These are phyloP conservation scores for Chaetomiaceae sp. DNA, from an alignment of 2,329 filamentous ascomycete species.

Conservation along the genomic window DNA sequence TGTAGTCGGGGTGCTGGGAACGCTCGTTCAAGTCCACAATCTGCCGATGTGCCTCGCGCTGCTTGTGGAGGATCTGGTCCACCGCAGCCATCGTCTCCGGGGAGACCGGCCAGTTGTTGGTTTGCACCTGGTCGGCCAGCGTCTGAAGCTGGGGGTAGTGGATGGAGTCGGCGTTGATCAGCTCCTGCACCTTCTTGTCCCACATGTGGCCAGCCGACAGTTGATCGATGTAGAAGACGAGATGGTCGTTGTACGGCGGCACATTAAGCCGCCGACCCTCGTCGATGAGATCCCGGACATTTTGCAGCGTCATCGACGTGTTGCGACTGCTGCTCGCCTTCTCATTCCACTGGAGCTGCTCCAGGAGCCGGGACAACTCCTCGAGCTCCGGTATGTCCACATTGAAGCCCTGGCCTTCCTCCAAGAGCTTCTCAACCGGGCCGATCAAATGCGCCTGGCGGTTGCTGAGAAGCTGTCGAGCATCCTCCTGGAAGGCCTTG, in stretches of 20 bases:
- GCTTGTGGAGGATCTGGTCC: conserved; percentile 90
- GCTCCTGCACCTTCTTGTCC: conserved; percentile 87
- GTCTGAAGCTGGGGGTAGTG: conserved; percentile 95
- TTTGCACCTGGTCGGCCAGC: conserved; percentile 71
- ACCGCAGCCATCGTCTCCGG: conserved; percentile 73
- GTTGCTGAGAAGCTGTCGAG: conserved; percentile 62
- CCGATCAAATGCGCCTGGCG: conserved; percentile 57
- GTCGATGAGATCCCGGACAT: conserved; percentile 72
- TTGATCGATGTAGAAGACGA: conserved; percentile 70
- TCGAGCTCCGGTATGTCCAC: conserved; percentile 42
- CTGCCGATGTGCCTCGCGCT: conserved; percentile 85
- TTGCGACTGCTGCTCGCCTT: conserved; percentile 60
- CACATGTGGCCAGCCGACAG: conserved; percentile 72
- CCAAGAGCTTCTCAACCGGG: conserved; percentile 84
- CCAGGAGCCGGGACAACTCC: conserved; percentile 68
- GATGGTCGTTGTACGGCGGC: conserved; percentile 70
- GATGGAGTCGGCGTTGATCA: conserved; percentile 85
- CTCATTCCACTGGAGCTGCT: conserved; percentile 84
- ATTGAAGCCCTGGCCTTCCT: conserved; percentile 64
- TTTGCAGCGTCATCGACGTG: conserved; percentile 64
- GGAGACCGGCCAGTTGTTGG: conserved; percentile 68
- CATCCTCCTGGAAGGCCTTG: conserved; percentile 74
- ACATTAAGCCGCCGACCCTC: conserved; percentile 74
- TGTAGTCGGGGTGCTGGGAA: conserved; percentile 67
- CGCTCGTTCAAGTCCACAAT: conserved; percentile 77